Percentiles rank a stretch among this genome's conserved stretches.
Conservation (phyloP, 1,139 yeast species). For the Suhomyces ambrosiae region DNA sequence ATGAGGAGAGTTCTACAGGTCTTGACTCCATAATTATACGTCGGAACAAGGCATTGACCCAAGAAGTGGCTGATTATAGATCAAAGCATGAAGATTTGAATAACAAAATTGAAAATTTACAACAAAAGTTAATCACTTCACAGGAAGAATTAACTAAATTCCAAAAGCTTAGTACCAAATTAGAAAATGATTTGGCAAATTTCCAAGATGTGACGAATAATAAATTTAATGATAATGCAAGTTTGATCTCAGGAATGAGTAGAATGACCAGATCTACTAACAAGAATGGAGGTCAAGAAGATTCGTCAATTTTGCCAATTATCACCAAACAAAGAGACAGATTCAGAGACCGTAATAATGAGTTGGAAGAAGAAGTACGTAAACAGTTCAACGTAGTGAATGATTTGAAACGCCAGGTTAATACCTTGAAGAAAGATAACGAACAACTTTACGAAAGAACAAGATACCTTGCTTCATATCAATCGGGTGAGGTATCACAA, state of each 20-base stretch:
- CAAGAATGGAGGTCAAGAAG: conserved; percentile 24
- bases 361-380: conserved; percentile 79
- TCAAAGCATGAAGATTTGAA: conserved; percentile 49
- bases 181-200: conserved; percentile 70
- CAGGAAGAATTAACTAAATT: conserved; percentile 38
- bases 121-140: conserved; percentile 38
- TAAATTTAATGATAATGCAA: conserved; percentile 62
- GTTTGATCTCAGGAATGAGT: conserved; percentile 64
- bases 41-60: conserved; percentile 61
- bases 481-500: conserved; percentile 21
- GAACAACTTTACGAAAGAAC: conserved; percentile 79
- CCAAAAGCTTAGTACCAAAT: conserved; percentile 52
- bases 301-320: conserved; percentile 72
- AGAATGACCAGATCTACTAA: conserved; percentile 40
- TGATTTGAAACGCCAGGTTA: conserved; percentile 67
- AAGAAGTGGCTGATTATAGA: conserved; percentile 60
- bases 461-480: conserved; percentile 66
- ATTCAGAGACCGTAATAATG: conserved; percentile 77
- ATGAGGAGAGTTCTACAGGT: conserved; percentile 18
- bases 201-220: conserved; percentile 47
- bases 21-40: conserved; percentile 55
- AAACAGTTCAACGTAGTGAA: conserved; percentile 54
- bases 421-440: conserved; percentile 69
- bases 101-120: conserved; percentile 42
- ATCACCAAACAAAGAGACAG: conserved; percentile 94